Evolutionary conservation across 2,329 filamentous ascomycete genomes (phyloP).

Genomic region (Hypoxylon sp.): DNA sequence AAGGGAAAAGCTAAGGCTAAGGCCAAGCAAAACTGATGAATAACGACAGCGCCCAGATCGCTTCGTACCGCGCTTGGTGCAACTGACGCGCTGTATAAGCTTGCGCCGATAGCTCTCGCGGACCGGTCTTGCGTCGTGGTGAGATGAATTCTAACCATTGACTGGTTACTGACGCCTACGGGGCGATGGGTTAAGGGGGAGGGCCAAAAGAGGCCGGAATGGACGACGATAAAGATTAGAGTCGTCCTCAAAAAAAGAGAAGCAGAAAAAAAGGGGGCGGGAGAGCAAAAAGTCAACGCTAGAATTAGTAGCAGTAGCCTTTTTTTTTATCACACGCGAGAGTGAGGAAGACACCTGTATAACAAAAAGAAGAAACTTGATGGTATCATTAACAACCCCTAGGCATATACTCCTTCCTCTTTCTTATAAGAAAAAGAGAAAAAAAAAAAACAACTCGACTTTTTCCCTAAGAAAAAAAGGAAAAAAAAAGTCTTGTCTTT

Average conservation of each 20-base stretch:
- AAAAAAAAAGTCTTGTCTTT: no score
- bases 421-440: slow-evolving; percentile 10
- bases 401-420: not conserved
- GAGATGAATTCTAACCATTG: not conserved
- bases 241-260: no score
- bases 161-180: not conserved
- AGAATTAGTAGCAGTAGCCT: slow-evolving; percentile 30
- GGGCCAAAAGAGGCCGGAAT: not conserved
- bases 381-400: slow-evolving; percentile 34
- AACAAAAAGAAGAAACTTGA: no score
- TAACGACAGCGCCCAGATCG: slow-evolving; percentile 19
- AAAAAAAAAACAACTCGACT: no score
- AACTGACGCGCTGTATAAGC: slow-evolving; percentile 14
- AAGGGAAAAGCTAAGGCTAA: not conserved
- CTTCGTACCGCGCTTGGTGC: slow-evolving; percentile 33
- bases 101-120: not conserved
- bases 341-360: slow-evolving; percentile 28
- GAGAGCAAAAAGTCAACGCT: slow-evolving; percentile 18
- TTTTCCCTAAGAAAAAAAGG: no score
- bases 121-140: not conserved
- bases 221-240: slow-evolving; percentile 8
- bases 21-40: no score
- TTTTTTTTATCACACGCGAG: not conserved
- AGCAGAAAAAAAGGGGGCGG: slow-evolving; percentile 4
- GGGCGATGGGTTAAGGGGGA: not conserved